phyloP scores from a whole-genome alignment of 1,284 basidiomycete genomes.

The Melampsora larici-populina region DNA sequence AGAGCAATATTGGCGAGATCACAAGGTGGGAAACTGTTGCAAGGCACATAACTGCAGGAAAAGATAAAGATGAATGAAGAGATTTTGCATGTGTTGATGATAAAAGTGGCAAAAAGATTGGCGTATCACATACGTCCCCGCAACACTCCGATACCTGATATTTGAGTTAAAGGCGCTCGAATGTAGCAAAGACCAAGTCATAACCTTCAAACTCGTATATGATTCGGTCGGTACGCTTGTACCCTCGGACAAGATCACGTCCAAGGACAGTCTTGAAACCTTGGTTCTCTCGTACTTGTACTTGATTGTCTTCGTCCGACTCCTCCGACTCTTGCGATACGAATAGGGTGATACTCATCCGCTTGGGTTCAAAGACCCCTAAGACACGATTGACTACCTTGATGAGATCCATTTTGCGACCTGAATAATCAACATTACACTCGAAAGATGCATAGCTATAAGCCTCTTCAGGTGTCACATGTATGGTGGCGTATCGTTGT shows the following conservation, averaged over 20 bases:
- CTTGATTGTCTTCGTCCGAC: conserved; percentile 54
- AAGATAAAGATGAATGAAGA: no score
- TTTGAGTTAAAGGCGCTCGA: conserved; percentile 45
- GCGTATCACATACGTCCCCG: conserved; percentile 24
- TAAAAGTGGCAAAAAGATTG: no score
- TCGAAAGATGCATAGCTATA: conserved; percentile 99
- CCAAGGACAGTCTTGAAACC: conserved; percentile 48
- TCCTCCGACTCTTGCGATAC: conserved; percentile 64
- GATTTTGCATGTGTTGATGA: no score
- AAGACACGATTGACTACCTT: conserved; percentile 84
- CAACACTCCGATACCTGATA: conserved; percentile 42
- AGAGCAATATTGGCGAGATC: no score
- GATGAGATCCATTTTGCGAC: conserved; percentile 60
- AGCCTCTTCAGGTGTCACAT: conserved; percentile 95
- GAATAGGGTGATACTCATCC: conserved; percentile 85
- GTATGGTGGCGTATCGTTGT: conserved; percentile 96
- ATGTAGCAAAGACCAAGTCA: conserved; percentile 68
- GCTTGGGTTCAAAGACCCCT: conserved; percentile 84
- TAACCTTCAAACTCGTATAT: conserved; percentile 97
- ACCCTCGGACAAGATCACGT: conserved; percentile 53
- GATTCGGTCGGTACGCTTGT: conserved; percentile 83
- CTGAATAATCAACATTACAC: conserved; percentile 82
- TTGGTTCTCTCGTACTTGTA: conserved; percentile 62
- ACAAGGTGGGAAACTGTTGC: no score
- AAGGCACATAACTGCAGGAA: no score